These are phyloP conservation scores for Cucumis melo DNA, from an alignment of 306 rosid species.

Conservation along the genomic window DNA sequence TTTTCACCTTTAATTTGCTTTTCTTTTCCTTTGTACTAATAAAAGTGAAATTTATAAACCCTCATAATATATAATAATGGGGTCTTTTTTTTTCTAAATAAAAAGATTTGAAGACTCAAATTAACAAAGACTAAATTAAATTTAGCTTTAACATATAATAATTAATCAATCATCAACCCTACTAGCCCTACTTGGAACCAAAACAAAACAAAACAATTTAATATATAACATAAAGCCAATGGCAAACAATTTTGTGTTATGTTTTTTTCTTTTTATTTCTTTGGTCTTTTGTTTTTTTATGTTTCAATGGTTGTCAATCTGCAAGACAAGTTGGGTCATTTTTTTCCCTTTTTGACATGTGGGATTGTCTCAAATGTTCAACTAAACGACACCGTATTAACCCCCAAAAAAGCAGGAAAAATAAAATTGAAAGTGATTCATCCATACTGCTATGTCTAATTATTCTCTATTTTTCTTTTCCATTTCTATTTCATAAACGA, in stretches of 20 bases:
- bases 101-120: too few relatives aligned
- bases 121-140: too few relatives aligned
- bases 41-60: too few relatives aligned
- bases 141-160: too few relatives aligned
- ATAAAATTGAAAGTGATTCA: not conserved
- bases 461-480: not conserved
- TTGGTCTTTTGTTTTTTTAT: not conserved
- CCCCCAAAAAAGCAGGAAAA: conserved; percentile 3
- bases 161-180: too few relatives aligned
- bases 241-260: not conserved
- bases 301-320: not conserved
- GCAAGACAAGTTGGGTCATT: not conserved
- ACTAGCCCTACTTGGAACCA: too few relatives aligned
- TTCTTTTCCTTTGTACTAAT: too few relatives aligned
- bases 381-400: not conserved
- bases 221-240: too few relatives aligned
- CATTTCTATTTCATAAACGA: not conserved
- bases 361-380: not conserved
- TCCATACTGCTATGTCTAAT: not conserved
- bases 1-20: too few relatives aligned
- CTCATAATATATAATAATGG: too few relatives aligned
- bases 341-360: not conserved
- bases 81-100: too few relatives aligned
- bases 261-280: not conserved
- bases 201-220: too few relatives aligned